phyloP scores from a whole-genome alignment of 2,329 filamentous ascomycete species.

The Fusarium brevicatenulatum region DNA sequence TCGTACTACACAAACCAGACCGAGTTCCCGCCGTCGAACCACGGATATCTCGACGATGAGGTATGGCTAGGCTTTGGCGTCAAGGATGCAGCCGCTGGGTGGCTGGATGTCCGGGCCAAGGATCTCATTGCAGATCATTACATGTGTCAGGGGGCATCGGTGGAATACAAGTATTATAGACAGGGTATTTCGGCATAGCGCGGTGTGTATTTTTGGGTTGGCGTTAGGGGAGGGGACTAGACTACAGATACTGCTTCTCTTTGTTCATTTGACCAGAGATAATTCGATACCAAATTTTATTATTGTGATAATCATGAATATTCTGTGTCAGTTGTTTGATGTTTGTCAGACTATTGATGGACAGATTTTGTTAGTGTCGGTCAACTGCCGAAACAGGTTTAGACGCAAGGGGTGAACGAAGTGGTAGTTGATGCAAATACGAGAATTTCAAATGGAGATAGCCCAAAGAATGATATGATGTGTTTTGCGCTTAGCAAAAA shows the following conservation, averaged over 20 bases:
- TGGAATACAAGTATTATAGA: conserved; percentile 27
- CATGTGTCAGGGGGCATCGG: conserved; percentile 29
- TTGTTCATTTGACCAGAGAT: not conserved
- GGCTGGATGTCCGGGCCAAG: conserved; percentile 35
- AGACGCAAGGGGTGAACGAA: not conserved
- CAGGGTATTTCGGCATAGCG: conserved; percentile 21
- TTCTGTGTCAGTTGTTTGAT: not conserved
- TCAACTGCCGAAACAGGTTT: conserved; percentile 4
- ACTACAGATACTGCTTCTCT: not conserved
- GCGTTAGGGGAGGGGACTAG: conserved; percentile 10
- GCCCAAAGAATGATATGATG: not conserved
- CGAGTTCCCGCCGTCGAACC: conserved; percentile 17
- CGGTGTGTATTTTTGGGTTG: not conserved
- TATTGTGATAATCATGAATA: not conserved
- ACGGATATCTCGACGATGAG: conserved; percentile 37
- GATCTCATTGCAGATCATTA: conserved; percentile 36
- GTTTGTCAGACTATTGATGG: not conserved
- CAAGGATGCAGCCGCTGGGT: conserved; percentile 34
- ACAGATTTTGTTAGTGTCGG: not conserved
- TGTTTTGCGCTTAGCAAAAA: not conserved
- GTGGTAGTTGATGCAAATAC: not conserved
- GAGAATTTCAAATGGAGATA: not conserved
- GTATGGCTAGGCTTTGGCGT: conserved; percentile 40
- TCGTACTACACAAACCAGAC: conserved; percentile 29
- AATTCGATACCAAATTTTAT: not conserved